Evolutionary conservation across 495 filamentous ascomycete genomes (phyloP), one percentile per base, ranked within the genome.

Genomic region (Hypoxylon perforatum): DNA sequence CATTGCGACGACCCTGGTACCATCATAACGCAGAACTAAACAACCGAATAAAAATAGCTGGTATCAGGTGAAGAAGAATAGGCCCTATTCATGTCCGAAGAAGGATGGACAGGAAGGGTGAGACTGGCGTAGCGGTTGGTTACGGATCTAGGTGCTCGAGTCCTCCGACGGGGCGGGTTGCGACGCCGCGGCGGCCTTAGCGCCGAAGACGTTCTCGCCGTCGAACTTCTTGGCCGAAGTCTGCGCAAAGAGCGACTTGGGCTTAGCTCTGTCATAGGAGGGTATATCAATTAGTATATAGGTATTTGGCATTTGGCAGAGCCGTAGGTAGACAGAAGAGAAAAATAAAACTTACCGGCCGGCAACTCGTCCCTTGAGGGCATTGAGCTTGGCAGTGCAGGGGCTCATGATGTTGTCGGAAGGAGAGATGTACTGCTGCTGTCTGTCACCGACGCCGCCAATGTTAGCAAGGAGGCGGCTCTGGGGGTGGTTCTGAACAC

Each of bases 331-430:
- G 5, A 35, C 6, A 18, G 46, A 23, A 10, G 19, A 49, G 48
- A n/a, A 22, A 6, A 10, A 44, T 6, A 17, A 7, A 28, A 83
- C 85, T 73, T 79, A 89, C 87, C 90, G 91, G 67, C 78, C 76
- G 69, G 91, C 90, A 36, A 90, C 89, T 83, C 94, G 94, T 74
- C 86, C 90, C 81, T 93, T 92, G 74, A 94, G 87, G 46, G 91
- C 88, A 52, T 82, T 90, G 70, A 97, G 78, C 79, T 97, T 97
- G 78, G 91, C 89, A n/a, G 92, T 93, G 77, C 92, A 94, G 14
- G 94, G 94, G 62, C 90, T 93, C 90, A 96, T 90, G 78, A 97
- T 92, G 74, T 87, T 90, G 73, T 97, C 94, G 10, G 92, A 95
- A 0, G 94, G 94, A n/a, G 91, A 95, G 73, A 97, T 81, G 79